Base-by-base conservation (phyloP, 805 yeast genomes). In the Cyberlindnera meyerae region DNA sequence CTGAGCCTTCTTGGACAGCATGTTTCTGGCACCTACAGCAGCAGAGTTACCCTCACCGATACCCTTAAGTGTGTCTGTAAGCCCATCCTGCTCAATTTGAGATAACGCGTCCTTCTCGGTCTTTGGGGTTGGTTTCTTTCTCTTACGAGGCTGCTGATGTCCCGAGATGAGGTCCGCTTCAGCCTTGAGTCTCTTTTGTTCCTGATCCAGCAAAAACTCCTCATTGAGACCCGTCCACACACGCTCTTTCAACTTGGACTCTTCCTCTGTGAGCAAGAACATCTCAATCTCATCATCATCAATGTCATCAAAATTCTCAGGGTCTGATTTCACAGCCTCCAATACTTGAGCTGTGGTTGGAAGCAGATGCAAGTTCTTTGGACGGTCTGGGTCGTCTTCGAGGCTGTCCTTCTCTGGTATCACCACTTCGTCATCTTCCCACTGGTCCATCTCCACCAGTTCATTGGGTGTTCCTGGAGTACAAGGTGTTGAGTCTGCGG, bases 111-210 rank as follows among this genome's bases (percentile, higher is more conserved):
- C 59, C 38, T 52, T 31, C 42, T 60, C 51, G 47, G 57, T 31
- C 31, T 52, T 50, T 4, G 47, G 48, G 29, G 20, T 42, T 51
- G 56, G 39, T 45, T 66, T 40, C 74, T 67, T 62, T 36, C 77
- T 70, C 60, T 74, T 75, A 51, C 75, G 70, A 11, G 75, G 63
- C 43, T 65, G 64, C 4, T 74, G 69, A 44, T 82, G 84, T 5
- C 97, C 98, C 0, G 90, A 82, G 21, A 85, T 73, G 41, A 74
- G 77, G 61, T 93, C 97, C 0, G 95, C 93, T 55, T 88, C 95
- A 35, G 73, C 71, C 56, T 89, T 86, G 42, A 90, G 66, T 44
- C 89, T 66, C 54, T 86, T 88, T 48, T 77, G 75, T 51, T 90
- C 97, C 60, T 87, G 95, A 32, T 82, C 93, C 8, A 86, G 57